These are phyloP conservation scores for Aspergillus arachidicola DNA, from an alignment of 2,329 filamentous ascomycete genomes.

Conservation along the genomic window DNA sequence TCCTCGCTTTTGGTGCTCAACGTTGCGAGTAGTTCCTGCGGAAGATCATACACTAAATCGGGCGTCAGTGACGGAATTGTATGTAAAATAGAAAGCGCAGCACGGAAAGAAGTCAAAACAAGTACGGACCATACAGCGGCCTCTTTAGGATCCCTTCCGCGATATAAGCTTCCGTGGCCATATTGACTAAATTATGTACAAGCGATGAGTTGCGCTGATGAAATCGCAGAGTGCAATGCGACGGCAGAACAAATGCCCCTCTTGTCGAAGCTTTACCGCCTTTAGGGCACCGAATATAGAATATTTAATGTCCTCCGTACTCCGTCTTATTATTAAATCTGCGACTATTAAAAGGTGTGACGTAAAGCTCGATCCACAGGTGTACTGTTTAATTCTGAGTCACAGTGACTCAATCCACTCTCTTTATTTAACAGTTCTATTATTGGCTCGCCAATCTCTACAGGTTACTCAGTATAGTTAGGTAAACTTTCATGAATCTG, in stretches of 20 bases:
- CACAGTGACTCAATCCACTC: neutral
- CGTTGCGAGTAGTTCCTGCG: slow-evolving; percentile 69
- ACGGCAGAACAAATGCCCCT: slow-evolving; percentile 5
- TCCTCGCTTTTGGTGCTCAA: slow-evolving; percentile 61
- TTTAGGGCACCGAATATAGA: neutral
- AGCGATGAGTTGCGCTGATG: neutral
- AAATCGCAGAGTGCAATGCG: neutral
- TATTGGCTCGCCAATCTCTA: neutral
- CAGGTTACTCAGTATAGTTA: neutral
- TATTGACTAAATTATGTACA: slow-evolving; percentile 4
- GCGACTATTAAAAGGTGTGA: neutral
- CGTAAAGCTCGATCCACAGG: neutral
- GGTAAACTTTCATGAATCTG: too few relatives aligned
- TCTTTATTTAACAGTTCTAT: neutral
- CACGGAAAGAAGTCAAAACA: neutral
- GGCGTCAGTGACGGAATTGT: slow-evolving; percentile 20
- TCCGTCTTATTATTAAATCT: neutral
- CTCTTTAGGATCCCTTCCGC: slow-evolving; percentile 48
- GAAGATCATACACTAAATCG: slow-evolving; percentile 77
- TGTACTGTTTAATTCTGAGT: neutral
- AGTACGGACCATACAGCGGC: slow-evolving; percentile 51
- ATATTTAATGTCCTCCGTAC: neutral
- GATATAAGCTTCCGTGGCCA: slow-evolving; percentile 26
- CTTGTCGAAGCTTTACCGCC: slow-evolving; percentile 1
- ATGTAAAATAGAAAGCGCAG: neutral